Conservation (phyloP, 2,329 filamentous ascomycete species). For the Ceratocystis albifundus region DNA sequence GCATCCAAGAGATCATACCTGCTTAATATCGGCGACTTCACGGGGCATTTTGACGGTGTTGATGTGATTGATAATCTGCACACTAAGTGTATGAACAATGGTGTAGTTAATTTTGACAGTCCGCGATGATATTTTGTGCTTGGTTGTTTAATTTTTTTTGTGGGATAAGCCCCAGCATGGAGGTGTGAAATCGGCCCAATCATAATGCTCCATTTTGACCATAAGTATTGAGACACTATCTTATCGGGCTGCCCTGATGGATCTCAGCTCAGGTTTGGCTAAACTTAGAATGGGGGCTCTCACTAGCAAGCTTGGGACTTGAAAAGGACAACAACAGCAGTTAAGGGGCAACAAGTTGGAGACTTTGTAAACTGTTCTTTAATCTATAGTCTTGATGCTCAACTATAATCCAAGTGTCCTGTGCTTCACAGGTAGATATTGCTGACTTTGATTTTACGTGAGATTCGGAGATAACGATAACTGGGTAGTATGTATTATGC, state of each 20-base stretch:
- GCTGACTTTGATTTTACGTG: too few relatives aligned
- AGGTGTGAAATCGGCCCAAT: conserved; percentile 20
- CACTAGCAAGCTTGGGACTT: not conserved
- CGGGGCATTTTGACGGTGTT: conserved; percentile 69
- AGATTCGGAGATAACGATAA: too few relatives aligned
- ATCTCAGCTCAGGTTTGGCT: conserved; percentile 11
- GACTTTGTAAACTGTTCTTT: too few relatives aligned
- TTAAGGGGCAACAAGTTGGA: not conserved
- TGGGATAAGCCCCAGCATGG: conserved; percentile 22
- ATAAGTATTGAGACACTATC: conserved; percentile 13
- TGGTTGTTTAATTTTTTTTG: conserved; percentile 21
- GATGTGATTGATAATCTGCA: conserved; percentile 24
- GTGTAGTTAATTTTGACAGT: conserved; percentile 23
- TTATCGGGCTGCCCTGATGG: conserved; percentile 23
- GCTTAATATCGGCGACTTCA: conserved; percentile 97
- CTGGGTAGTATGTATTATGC: too few relatives aligned
- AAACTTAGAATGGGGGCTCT: not conserved
- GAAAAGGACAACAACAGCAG: not conserved
- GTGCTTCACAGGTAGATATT: too few relatives aligned
- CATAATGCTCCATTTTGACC: not conserved
- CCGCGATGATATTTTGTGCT: conserved; percentile 22
- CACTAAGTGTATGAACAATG: conserved; percentile 23
- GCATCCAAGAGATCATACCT: conserved; percentile 36
- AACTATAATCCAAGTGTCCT: too few relatives aligned
- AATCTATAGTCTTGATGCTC: too few relatives aligned